These are phyloP conservation scores for Lanmaoa rubissima DNA, from an alignment of 768 basidiomycete species.

Conservation along the genomic window DNA sequence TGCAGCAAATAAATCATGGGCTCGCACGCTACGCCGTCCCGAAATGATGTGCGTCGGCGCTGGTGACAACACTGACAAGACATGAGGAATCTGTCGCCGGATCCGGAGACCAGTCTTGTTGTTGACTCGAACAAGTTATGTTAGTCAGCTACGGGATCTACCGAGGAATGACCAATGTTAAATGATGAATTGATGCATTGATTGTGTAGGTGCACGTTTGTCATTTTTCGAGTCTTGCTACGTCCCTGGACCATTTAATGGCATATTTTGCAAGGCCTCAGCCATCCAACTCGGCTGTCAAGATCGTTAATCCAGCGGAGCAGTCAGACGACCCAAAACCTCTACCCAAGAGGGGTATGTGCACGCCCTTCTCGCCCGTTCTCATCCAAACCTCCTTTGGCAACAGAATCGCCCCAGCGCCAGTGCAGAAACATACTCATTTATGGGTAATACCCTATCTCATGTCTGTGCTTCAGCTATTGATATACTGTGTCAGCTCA, in stretches of 20 bases:
- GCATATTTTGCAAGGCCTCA: slow-evolving; percentile 68
- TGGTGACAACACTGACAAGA: slow-evolving; percentile 19
- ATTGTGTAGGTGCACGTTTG: neutral
- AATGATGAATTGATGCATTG: slow-evolving; percentile 10
- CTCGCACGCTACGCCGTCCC: slow-evolving; percentile 20
- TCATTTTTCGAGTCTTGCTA: slow-evolving; percentile 2
- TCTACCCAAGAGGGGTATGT: slow-evolving; percentile 56
- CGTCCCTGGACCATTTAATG: slow-evolving; percentile 40
- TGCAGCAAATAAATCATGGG: slow-evolving; percentile 26
- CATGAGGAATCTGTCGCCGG: no score
- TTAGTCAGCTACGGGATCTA: slow-evolving; percentile 6
- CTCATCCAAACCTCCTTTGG: slow-evolving; percentile 4
- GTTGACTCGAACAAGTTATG: no score
- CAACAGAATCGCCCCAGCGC: slow-evolving; percentile 63
- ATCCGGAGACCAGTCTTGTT: no score
- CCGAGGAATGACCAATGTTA: slow-evolving; percentile 22
- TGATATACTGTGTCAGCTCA: slow-evolving; percentile 43
- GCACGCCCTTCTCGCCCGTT: neutral
- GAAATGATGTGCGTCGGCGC: slow-evolving; percentile 3
- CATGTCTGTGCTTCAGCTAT: neutral
- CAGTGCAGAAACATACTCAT: slow-evolving; percentile 92
- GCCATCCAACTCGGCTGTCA: slow-evolving; percentile 58
- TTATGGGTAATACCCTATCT: slow-evolving; percentile 61
- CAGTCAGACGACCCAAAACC: slow-evolving; percentile 41
- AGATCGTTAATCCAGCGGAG: slow-evolving; percentile 63